Evolutionary conservation across 306 rosid species (phyloP).

Genomic region (Abrus precatorius): DNA sequence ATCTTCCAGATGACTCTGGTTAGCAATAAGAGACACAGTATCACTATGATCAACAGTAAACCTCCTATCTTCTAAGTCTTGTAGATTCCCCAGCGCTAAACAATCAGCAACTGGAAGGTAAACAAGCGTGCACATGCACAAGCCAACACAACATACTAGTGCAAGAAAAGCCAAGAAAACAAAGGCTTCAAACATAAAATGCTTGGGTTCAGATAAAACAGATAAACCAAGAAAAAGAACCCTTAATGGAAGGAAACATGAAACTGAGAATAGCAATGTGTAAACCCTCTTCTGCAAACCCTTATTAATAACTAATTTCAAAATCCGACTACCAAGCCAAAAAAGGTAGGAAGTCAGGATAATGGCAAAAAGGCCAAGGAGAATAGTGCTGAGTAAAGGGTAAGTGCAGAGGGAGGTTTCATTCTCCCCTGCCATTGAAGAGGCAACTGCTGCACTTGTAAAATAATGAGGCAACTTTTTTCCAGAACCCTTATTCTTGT

Average conservation of each 20-base stretch:
- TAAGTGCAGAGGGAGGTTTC: conserved; percentile 84
- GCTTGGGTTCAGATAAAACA: conserved; percentile 78
- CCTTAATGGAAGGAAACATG: conserved; percentile 91
- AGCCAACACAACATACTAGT: conserved; percentile 81
- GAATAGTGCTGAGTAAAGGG: conserved; percentile 86
- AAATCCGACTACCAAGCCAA: conserved; percentile 97
- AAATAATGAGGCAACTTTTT: conserved; percentile 71
- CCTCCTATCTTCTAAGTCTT: conserved; percentile 83
- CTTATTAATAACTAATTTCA: conserved; percentile 94
- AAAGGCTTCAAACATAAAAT: conserved; percentile 79
- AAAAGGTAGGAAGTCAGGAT: conserved; percentile 86
- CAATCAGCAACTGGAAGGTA: conserved; percentile 95
- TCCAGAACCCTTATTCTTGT: conserved; percentile 52
- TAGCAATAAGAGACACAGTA: conserved; percentile 78
- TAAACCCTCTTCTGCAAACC: conserved; percentile 97
- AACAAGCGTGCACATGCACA: conserved; percentile 93
- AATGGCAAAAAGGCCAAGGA: conserved; percentile 82
- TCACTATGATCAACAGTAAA: conserved; percentile 71
- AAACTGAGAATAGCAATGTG: conserved; percentile 83
- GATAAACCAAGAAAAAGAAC: conserved; percentile 95
- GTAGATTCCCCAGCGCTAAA: conserved; percentile 84
- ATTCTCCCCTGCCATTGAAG: conserved; percentile 49
- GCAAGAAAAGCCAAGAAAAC: conserved; percentile 94
- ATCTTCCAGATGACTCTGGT: conserved; percentile 71
- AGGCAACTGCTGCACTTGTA: conserved; percentile 59